Evolutionary conservation across 768 basidiomycete species (phyloP).

Genomic region (Naganishia onofrii): DNA sequence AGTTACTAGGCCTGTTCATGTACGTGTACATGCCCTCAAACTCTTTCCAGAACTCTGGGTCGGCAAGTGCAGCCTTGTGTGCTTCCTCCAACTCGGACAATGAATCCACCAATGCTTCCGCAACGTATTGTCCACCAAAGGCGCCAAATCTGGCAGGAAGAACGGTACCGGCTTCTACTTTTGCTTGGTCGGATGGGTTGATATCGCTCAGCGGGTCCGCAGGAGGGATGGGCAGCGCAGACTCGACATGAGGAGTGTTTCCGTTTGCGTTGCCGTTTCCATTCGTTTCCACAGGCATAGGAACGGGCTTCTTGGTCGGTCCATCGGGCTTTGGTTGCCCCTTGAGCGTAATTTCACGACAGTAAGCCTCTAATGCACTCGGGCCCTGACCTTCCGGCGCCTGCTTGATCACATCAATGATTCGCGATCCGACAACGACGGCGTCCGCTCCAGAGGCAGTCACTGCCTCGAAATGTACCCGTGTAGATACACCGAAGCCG

Average conservation of each 20-base stretch:
- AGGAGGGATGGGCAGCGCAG: slow-evolving; percentile 37
- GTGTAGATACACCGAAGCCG: slow-evolving; percentile 91
- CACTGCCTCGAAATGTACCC: slow-evolving; percentile 81
- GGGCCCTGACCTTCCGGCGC: slow-evolving; percentile 54
- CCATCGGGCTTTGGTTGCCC: slow-evolving; percentile 38
- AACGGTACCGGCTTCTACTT: slow-evolving; percentile 51
- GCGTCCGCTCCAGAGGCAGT: slow-evolving; percentile 87
- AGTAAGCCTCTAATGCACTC: slow-evolving; percentile 57
- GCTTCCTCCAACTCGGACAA: slow-evolving; percentile 82
- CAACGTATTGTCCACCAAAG: slow-evolving; percentile 96
- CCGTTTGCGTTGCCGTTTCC: slow-evolving; percentile 37
- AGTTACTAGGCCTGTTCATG: slow-evolving; percentile 87
- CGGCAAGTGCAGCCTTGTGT: slow-evolving; percentile 78
- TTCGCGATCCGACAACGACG: slow-evolving; percentile 85
- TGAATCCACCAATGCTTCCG: slow-evolving; percentile 91
- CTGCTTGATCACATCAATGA: slow-evolving; percentile 75
- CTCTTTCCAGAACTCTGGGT: slow-evolving; percentile 90
- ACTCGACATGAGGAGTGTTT: slow-evolving; percentile 25
- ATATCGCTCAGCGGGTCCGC: slow-evolving; percentile 36
- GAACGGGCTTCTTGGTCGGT: slow-evolving; percentile 29
- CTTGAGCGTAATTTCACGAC: slow-evolving; percentile 64
- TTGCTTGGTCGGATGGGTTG: slow-evolving; percentile 37
- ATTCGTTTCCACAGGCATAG: slow-evolving; percentile 34
- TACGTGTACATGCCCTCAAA: slow-evolving; percentile 82
- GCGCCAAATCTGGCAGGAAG: slow-evolving; percentile 85